A percentile compares a stretch with the other conserved stretches of the same genome.
Conservation (phyloP, 192 early-diverging fungal genomes). For the Coemansia sp. region DNA sequence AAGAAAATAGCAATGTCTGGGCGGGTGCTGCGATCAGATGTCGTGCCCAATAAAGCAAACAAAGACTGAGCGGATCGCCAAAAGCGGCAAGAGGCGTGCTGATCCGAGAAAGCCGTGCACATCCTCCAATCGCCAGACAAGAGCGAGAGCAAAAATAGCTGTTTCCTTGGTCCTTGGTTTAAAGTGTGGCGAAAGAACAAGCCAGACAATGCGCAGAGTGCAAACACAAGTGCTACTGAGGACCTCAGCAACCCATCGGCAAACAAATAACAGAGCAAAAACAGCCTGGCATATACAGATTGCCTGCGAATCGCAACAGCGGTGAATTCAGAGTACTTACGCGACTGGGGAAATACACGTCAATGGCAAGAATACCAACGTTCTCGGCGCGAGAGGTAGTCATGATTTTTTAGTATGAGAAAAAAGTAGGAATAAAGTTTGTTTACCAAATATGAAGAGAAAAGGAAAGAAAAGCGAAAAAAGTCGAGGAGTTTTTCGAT, state of each 20-base stretch:
- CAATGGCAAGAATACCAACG: slow-evolving; percentile 66
- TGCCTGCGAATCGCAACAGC: neutral
- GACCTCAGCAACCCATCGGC: too few species aligned
- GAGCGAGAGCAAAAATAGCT: neutral
- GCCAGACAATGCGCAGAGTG: too few species aligned
- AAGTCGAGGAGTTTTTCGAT: neutral
- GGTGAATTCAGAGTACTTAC: slow-evolving; percentile 28
- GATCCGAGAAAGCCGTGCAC: neutral
- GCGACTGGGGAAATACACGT: slow-evolving; percentile 66
- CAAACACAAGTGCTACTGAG: too few species aligned
- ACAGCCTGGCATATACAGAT: neutral
- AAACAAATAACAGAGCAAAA: neutral
- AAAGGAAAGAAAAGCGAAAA: slow-evolving; percentile 3
- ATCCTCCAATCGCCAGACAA: neutral
- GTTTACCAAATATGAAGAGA: neutral
- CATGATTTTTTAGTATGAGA: slow-evolving; percentile 9
- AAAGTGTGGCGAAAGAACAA: neutral
- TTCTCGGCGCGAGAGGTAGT: slow-evolving; percentile 55
- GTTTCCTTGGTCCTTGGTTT: neutral
- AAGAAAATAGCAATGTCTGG: too few species aligned
- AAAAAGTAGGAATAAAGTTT: slow-evolving; percentile 6
- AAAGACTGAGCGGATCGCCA: neutral
- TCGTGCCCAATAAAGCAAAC: neutral
- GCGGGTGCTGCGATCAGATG: too few species aligned
- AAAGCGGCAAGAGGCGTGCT: neutral